Conservation (phyloP, 257 asterid genomes). For the Petrea volubilis region DNA sequence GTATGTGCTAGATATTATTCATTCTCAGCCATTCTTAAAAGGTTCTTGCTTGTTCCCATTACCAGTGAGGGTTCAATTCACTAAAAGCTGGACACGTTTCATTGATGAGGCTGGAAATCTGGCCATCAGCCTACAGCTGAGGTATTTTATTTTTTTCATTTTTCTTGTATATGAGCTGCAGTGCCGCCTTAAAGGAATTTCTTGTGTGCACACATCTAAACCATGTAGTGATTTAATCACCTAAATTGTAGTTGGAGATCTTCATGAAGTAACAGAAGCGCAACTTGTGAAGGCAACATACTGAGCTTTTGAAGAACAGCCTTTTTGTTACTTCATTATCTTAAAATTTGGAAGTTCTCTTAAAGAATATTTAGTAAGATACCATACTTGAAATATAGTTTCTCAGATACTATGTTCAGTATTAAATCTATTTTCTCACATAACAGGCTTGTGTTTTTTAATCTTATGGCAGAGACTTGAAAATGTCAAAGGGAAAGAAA, state of each 20-base stretch:
- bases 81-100: slow-evolving; percentile 55
- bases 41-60: slow-evolving; percentile 69
- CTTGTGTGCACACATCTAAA: background rate
- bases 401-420: background rate
- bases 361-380: background rate
- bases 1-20: slow-evolving; percentile 53
- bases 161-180: slow-evolving; percentile 9
- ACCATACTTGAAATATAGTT: background rate
- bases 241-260: background rate
- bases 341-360: background rate
- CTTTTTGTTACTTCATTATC: background rate
- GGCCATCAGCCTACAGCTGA: slow-evolving; percentile 72
- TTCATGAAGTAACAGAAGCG: background rate
- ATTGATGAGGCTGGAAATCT: slow-evolving; percentile 68
- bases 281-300: background rate
- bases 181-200: background rate
- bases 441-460: slow-evolving; percentile 15
- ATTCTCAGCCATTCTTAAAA: slow-evolving; percentile 54
- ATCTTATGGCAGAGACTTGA: slow-evolving; percentile 51
- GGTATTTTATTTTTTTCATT: slow-evolving; percentile 41
- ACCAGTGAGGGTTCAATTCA: slow-evolving; percentile 44
- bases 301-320: background rate
- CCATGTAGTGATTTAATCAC: no score
- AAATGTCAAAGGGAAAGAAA: slow-evolving; percentile 51
- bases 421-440: background rate